Base-by-base conservation (phyloP, 441 rosid genomes). In the Lepidium campestre region DNA sequence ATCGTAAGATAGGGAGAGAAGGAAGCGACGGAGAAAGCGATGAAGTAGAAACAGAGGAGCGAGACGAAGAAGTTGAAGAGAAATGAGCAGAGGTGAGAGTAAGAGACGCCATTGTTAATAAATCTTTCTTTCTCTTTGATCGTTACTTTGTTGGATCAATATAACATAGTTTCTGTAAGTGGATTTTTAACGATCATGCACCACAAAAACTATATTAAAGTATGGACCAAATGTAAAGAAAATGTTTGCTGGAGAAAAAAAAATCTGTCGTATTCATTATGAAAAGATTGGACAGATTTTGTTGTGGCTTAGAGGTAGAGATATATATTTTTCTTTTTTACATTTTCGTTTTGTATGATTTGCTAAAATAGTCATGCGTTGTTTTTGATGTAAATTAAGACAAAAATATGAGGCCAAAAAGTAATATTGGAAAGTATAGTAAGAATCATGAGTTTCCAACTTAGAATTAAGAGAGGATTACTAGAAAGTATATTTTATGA, bases 61-160 rank as follows among this genome's bases (percentile, higher is more conserved):
- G 63, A 36, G 68, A 60, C 22, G 68, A 36, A 60, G 69, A 19
- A 45, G 65, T 23, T 6, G 71, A 40, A 39, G 58, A 46, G 18
- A 60, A 45, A 40, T 73, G 58, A 60, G 57, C 37, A 18, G 63
- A 73, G 44, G 31, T 53, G 4, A 52, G 64, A 45, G 68, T 27
- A 36, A 67, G 73, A 61, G 77, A 67, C 64, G 77, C 77, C 77
- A 73, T 73, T 44, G 68, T 35, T 53, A 32, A 13, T 7, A 13
- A 22, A 11, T 34, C 44, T 18, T 20, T 6, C 23, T 13, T 25
- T 2, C 2, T 6, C 48, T 39, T 19, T 32, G 34, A 49, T 68
- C 4, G 20, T 39, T 48, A 19, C 12, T 35, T 35, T 0, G 58
- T 10, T 40, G 0, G 56, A 67, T 50, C 67, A 68, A 62, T 55